Evolutionary conservation across 768 basidiomycete species (phyloP).

Genomic region (Leccinum uliginosum): DNA sequence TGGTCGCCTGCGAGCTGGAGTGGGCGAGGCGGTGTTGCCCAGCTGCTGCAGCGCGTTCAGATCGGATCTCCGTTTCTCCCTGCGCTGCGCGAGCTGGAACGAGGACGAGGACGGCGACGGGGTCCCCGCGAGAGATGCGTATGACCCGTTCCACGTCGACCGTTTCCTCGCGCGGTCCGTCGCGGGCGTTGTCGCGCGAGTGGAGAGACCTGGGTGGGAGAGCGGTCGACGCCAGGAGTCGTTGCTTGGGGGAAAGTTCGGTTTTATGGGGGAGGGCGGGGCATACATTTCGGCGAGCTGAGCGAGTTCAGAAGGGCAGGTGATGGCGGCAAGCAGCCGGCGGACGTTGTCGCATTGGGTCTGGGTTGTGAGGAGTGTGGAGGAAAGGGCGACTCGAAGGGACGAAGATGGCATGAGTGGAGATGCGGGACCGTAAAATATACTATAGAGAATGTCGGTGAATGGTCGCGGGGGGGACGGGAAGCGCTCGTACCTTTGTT

Average conservation of each 20-base stretch:
- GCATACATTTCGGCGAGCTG: slow-evolving; percentile 89
- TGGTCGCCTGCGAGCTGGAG: slow-evolving; percentile 25
- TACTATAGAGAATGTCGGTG: not conserved
- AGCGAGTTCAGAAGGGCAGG: slow-evolving; percentile 64
- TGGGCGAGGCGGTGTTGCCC: slow-evolving; percentile 15
- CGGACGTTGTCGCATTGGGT: slow-evolving; percentile 81
- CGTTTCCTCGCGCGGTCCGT: slow-evolving; percentile 44
- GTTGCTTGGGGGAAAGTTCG: slow-evolving; percentile 21
- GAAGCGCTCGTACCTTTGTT: slow-evolving; percentile 48
- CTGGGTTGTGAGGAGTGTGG: slow-evolving; percentile 71
- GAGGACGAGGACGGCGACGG: slow-evolving; percentile 27
- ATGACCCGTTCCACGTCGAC: slow-evolving; percentile 74
- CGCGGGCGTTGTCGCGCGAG: slow-evolving; percentile 13
- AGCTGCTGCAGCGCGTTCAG: slow-evolving; percentile 43
- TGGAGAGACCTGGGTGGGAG: slow-evolving; percentile 36
- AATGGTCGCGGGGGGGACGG: not conserved
- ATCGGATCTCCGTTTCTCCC: slow-evolving; percentile 54
- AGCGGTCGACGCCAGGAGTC: slow-evolving; percentile 38
- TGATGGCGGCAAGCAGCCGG: slow-evolving; percentile 71
- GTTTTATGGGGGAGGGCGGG: slow-evolving; percentile 56
- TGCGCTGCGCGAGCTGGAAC: slow-evolving; percentile 38
- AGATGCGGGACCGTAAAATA: not conserved
- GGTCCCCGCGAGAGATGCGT: slow-evolving; percentile 47
- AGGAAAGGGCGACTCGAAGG: slow-evolving; percentile 67
- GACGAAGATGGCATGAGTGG: slow-evolving; percentile 19